Evolutionary conservation across 768 basidiomycete species (phyloP), one percentile per base, ranked within the genome.

Genomic region (Mycena belliarum): DNA sequence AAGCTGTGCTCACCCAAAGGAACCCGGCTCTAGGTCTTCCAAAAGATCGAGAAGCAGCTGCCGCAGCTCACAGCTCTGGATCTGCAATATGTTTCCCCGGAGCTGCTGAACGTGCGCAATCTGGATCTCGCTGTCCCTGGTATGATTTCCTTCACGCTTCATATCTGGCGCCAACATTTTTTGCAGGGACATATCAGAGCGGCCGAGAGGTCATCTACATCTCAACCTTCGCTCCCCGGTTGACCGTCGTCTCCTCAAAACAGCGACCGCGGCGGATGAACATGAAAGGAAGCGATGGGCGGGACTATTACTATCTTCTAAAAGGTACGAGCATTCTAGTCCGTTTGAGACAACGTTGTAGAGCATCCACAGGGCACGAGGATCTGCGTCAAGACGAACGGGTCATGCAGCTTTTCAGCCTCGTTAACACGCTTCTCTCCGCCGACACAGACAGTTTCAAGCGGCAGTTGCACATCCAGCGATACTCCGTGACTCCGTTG

Each of bases 351-450:
- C 16, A 16, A 49, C 18, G 6, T 40, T 24, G 32, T 40, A 46
- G 55, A 47, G 24, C 11, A 16, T 49, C 11, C 44, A 9, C 61
- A 95, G 94, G 97, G 14, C 97, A 99, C 72, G 97, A 99, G 75
- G 97, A 99, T 76, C 80, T 99, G 49, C 94, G 97, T 38, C 97
- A 98, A 73, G 97, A 99, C 70, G 97, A 99, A 67, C 85, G 97
- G 59, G 97, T 98, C 49, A 98, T 98, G 96, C 97, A 99, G 71
- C 82, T 98, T 12, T 98, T 98, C 73, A 90, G 97, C 55, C 85
- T 99, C 48, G 91, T 98, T 66, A 99, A 99, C 72, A 96, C 93
- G 0, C 76, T 98, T 0, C 85, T 99, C 28, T 89, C 91, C 10
- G 87, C 93, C 20, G 96, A 99, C 67, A 92, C 94, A 26, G 86